Evolutionary conservation across 192 early-diverging fungal genomes (phyloP).

Genomic region (Umbelopsis sp.): DNA sequence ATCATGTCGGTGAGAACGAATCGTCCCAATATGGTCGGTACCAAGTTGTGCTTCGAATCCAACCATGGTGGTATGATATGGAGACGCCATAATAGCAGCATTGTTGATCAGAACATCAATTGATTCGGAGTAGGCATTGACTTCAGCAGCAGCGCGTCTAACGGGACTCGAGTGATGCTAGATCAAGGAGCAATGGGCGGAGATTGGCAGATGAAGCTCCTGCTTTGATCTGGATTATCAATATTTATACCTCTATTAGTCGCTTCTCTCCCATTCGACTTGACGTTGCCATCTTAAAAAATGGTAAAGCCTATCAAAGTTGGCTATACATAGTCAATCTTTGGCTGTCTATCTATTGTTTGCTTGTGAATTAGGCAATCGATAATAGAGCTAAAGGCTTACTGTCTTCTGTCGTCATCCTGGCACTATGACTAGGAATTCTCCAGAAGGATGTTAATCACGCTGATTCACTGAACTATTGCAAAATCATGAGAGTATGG

Average conservation of each 20-base stretch:
- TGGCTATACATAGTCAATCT: neutral
- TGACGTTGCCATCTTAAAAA: neutral
- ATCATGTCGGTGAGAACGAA: slow-evolving; percentile 40
- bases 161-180: slow-evolving; percentile 42
- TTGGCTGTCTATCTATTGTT: slow-evolving; percentile 11
- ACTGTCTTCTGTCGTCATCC: neutral
- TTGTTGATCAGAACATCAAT: slow-evolving; percentile 4
- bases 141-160: slow-evolving; percentile 3
- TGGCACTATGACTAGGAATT: neutral
- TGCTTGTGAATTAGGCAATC: neutral
- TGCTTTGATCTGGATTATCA: neutral
- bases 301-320: neutral
- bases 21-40: slow-evolving; percentile 24
- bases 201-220: neutral
- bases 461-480: neutral
- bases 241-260: slow-evolving; percentile 24
- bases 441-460: neutral
- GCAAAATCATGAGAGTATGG: neutral
- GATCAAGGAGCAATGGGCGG: slow-evolving; percentile 24
- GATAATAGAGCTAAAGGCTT: neutral
- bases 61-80: slow-evolving; percentile 50
- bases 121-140: slow-evolving; percentile 18
- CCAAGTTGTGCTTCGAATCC: slow-evolving; percentile 55
- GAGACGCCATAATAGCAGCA: slow-evolving; percentile 55
- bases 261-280: neutral